Base-by-base conservation (phyloP, 208 protist genomes). In the Sergeia podlipaevii region DNA sequence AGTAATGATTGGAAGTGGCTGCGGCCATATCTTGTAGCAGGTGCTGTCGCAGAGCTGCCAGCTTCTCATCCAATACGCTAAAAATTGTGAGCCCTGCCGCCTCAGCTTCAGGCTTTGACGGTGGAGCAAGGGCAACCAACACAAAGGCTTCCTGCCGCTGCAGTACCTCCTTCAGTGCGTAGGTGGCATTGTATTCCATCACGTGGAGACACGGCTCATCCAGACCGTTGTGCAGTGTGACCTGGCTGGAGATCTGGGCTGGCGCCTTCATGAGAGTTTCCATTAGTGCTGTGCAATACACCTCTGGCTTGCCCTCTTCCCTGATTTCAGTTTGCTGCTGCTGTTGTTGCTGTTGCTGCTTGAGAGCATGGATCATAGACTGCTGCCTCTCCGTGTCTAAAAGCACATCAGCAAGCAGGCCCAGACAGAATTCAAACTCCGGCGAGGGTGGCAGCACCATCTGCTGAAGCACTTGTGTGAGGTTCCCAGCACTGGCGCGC, bases 371-470 rank as follows among this genome's bases (percentile, higher is more conserved):
- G 33, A 89, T 72, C 5, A 84, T 47, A 37, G 74, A 64, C 3
- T 41, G 50, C 74, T 89, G 85, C 38, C 71, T 74, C 17, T 49
- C 52, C 8, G 68, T 61, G 20, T 85, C 85, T 11, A 67, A 30
- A 4, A 87, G 54, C 10, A 82, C 63, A 3, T 50, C 13, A 5
- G 57, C 24, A 32, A 92, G 52, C 28, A 83, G 52, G 26, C 43
- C 48, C 39, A 86, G 52, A 39, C 65, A 80, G 37, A 58, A 65
- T 39, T 43, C 30, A 28, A 90, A 41, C 51, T 93, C 86, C 17
- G 86, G 73, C 18, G 86, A 77, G 10, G 59, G 45, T 0, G 80
- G 80, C 17, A 93, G 63, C 15, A 93, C 57, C 34, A 86, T 67
- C 24, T 74, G 55, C 32, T 50, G 21, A 5, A 90, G 56, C 28